phyloP scores from a whole-genome alignment of 768 basidiomycete species.

The Tylopilus subfusipes region DNA sequence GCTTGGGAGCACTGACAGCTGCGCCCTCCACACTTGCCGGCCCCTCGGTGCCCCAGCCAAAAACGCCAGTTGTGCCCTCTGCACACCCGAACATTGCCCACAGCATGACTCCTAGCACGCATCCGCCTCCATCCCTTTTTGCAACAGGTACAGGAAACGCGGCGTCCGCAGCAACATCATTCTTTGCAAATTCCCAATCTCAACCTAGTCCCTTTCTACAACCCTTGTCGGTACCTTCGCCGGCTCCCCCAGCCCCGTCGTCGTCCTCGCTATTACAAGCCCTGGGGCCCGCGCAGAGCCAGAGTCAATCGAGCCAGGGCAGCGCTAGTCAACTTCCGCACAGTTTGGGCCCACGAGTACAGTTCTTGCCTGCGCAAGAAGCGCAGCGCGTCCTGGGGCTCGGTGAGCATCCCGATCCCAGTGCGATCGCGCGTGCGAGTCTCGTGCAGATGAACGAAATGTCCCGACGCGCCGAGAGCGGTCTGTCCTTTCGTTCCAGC shows the following conservation, averaged over 20 bases:
- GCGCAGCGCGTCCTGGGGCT: slow-evolving; percentile 49
- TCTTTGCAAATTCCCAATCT: slow-evolving; percentile 23
- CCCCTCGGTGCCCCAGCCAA: slow-evolving; percentile 10
- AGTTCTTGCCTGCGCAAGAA: slow-evolving; percentile 56
- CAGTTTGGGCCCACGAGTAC: slow-evolving; percentile 15
- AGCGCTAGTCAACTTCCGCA: background rate
- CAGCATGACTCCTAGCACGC: slow-evolving; percentile 33
- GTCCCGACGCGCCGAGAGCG: slow-evolving; percentile 55
- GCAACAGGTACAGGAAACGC: slow-evolving; percentile 16
- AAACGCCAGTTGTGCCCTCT: slow-evolving; percentile 18
- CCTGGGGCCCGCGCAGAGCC: slow-evolving; percentile 16
- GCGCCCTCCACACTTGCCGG: slow-evolving; percentile 11
- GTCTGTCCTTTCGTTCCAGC: slow-evolving; percentile 26
- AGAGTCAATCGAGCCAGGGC: slow-evolving; percentile 6
- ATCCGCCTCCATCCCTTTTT: slow-evolving; percentile 29
- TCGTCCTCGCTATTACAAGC: slow-evolving; percentile 29
- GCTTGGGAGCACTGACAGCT: slow-evolving; percentile 5
- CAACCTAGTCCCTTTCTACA: slow-evolving; percentile 31
- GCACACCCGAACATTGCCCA: slow-evolving; percentile 12
- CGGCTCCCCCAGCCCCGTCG: slow-evolving; percentile 18
- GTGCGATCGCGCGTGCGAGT: slow-evolving; percentile 59
- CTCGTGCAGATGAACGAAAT: slow-evolving; percentile 79
- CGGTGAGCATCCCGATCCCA: slow-evolving; percentile 43
- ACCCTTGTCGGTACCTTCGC: slow-evolving; percentile 13
- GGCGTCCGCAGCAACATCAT: slow-evolving; percentile 10